A percentile compares a stretch with the other conserved stretches of the same genome.
Conservation (phyloP, 192 early-diverging fungal species). For the Podila horticola region DNA sequence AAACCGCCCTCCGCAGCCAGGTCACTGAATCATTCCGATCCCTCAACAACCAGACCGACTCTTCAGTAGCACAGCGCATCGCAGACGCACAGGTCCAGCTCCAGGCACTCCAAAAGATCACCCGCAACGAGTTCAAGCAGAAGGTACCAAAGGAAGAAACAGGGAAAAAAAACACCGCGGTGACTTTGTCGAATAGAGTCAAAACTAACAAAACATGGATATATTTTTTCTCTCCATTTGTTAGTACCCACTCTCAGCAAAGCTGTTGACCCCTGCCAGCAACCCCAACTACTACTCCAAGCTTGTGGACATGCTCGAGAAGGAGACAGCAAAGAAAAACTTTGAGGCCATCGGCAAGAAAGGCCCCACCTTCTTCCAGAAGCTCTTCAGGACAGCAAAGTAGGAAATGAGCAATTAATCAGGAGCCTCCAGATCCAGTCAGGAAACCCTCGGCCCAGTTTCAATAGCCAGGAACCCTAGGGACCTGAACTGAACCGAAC, state of each 20-base stretch:
- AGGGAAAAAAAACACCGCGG: too few relatives aligned
- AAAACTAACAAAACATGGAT: not conserved
- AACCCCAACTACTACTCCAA: slow-evolving; percentile 68
- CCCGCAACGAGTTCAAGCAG: slow-evolving; percentile 61
- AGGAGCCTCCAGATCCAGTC: not conserved
- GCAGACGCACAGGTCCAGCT: slow-evolving; percentile 51
- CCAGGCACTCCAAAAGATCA: slow-evolving; percentile 56
- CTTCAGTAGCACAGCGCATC: slow-evolving; percentile 24
- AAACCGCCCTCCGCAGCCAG: slow-evolving; percentile 63
- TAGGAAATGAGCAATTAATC: not conserved
- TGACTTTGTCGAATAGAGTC: too few relatives aligned
- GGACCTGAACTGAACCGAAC: not conserved
- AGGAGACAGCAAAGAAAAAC: slow-evolving; percentile 59
- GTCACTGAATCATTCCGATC: slow-evolving; percentile 59
- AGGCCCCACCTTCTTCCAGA: slow-evolving; percentile 45
- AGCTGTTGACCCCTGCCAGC: slow-evolving; percentile 61
- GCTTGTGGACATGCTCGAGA: slow-evolving; percentile 58
- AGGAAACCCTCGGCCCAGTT: not conserved
- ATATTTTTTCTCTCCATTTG: not conserved
- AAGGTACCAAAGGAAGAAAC: slow-evolving; percentile 41
- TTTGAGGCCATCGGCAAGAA: slow-evolving; percentile 52
- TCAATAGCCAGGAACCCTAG: not conserved
- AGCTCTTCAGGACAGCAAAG: slow-evolving; percentile 43
- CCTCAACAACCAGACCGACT: slow-evolving; percentile 39
- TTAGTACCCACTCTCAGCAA: slow-evolving; percentile 66